Percentiles rank a stretch among this genome's conserved stretches.
phyloP scores from a whole-genome alignment of 2,329 filamentous ascomycete genomes.

The Akanthomyces muscarius region DNA sequence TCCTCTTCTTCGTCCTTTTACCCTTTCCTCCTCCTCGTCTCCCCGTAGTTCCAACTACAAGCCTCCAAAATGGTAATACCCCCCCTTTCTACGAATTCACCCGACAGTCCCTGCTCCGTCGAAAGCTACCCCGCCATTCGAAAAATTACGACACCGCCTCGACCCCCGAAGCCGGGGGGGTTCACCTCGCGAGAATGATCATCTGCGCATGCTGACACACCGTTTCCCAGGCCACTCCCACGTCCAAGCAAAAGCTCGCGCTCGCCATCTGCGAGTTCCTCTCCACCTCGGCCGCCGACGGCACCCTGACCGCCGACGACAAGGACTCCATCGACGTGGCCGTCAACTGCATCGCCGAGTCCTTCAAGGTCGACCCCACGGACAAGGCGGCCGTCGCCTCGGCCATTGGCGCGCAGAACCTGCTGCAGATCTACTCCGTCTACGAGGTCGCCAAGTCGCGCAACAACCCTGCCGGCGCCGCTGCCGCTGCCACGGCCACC shows the following conservation, averaged over 20 bases:
- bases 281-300: constrained; percentile 75
- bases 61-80: too few species aligned
- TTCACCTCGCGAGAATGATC: too few species aligned
- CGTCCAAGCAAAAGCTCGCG: constrained; percentile 77
- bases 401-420: constrained; percentile 80
- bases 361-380: constrained; percentile 88
- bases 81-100: too few species aligned
- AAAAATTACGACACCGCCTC: too few species aligned
- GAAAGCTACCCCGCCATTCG: background rate
- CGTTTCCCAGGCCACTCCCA: constrained; percentile 32
- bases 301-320: constrained; percentile 83
- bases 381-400: constrained; percentile 68
- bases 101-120: too few species aligned
- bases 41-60: too few species aligned
- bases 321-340: constrained; percentile 92
- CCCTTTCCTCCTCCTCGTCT: too few species aligned
- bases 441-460: constrained; percentile 87
- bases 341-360: constrained; percentile 88
- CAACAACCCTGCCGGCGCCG: constrained; percentile 33
- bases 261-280: constrained; percentile 98
- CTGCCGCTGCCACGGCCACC: constrained; percentile 37
- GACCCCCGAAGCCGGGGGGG: too few species aligned
- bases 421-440: constrained; percentile 87
- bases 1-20: too few species aligned
- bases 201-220: background rate